Evolutionary conservation across 1,284 basidiomycete genomes (phyloP), one percentile per base, ranked within the genome.

Genomic region (Ganoderma sinense): DNA sequence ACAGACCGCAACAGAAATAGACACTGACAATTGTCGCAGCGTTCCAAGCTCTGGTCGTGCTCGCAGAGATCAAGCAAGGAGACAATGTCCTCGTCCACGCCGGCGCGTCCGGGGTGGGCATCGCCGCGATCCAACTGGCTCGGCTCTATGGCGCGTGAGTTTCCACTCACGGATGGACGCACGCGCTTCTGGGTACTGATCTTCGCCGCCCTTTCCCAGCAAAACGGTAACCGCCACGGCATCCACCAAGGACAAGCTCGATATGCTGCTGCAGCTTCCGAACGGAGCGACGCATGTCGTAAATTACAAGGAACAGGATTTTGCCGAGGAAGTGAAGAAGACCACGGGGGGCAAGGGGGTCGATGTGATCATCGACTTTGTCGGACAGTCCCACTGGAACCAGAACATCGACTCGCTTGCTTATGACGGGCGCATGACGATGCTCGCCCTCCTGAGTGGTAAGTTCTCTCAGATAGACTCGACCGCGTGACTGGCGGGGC

Each of bases 41-140:
- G 13, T 97, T 91, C 82, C 95, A 97, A 78, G 94, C 94, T 0
- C 81, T 97, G 29, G 85, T 93, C 69, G 80, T 91, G 40, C 89
- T 91, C 71, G 92, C 91, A 2, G 86, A 92, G 73, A 77, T 97
- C 61, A 88, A 92, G 77, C 78, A 85, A 73, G 91, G 91, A 40
- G 92, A 96, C 64, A 84, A 93, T 75, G 93, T 96, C 13, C 86
- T 99, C 29, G 87, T 99, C 31, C 97, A 98, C 78, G 96, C 96
- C 31, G 95, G 92, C 11, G 95, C 95, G 2, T 95, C 93, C 11
- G 95, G 97, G 64, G 97, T 98, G 2, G 97, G 97, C 2, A 82
- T 97, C 18, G 93, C 97, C 2, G 95, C 96, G 3, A 96, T 95
- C 68, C 97, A 99, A 82, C 84, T 99, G 26, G 95, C 96, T 18